Percentiles rank a stretch among this genome's conserved stretches.
Conservation (phyloP, 2,329 filamentous ascomycete genomes). For the Diplocarpon rosae region DNA sequence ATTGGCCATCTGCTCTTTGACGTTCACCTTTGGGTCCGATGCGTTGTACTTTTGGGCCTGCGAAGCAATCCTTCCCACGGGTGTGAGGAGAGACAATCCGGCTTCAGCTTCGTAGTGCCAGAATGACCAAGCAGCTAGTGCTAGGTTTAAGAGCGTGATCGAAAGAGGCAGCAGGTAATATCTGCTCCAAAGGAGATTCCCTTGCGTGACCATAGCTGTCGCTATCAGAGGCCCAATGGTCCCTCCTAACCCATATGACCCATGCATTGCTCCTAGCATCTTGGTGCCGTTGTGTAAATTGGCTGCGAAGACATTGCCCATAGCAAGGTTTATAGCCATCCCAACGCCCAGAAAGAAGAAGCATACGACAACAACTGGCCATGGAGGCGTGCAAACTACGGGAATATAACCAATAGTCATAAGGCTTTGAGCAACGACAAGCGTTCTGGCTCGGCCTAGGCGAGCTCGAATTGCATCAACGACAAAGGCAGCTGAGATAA, state of each 20-base stretch:
- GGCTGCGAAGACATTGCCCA: conserved; percentile 49
- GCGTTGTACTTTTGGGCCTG: conserved; percentile 5
- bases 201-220: conserved; percentile 55
- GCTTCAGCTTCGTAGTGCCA: conserved; percentile 55
- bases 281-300: conserved; percentile 42
- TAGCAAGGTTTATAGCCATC: conserved; percentile 43
- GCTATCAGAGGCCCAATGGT: conserved; percentile 59
- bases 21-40: conserved; percentile 23
- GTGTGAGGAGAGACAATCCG: conserved; percentile 31
- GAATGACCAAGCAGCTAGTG: conserved; percentile 56
- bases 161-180: conserved; percentile 61
- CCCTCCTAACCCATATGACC: conserved; percentile 55
- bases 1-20: conserved; percentile 24
- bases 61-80: conserved; percentile 33
- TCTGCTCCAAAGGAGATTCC: conserved; percentile 50
- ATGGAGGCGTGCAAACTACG: conserved; percentile 58
- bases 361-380: conserved; percentile 52
- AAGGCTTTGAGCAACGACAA: conserved; percentile 46
- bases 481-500: conserved; percentile 60
- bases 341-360: conserved; percentile 59
- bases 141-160: conserved; percentile 45
- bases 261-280: conserved; percentile 53
- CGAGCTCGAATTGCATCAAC: conserved; percentile 50
- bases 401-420: conserved; percentile 52
- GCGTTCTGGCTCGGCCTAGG: conserved; percentile 53